A percentile compares a stretch with the other conserved stretches of the same genome.
Evolutionary conservation across 2,329 filamentous ascomycete genomes (phyloP).

Genomic region (Ascochyta lentis): DNA sequence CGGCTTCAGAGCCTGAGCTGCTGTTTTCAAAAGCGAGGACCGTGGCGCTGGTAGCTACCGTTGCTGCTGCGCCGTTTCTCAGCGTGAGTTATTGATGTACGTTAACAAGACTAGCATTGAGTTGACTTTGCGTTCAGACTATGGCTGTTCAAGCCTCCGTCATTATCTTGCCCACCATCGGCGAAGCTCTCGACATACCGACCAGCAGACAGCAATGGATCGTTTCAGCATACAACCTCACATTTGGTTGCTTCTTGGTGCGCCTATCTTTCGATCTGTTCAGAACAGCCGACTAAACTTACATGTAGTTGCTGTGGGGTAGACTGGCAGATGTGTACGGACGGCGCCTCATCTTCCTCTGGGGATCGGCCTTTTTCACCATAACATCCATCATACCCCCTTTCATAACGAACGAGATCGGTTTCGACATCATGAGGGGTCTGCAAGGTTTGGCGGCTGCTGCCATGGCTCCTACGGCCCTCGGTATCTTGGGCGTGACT

Average conservation of each 20-base stretch:
- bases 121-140: conserved; percentile 46
- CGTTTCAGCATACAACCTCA: conserved; percentile 68
- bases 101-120: too few species aligned
- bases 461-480: conserved; percentile 73
- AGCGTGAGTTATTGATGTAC: conserved; percentile 33
- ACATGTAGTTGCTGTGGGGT: conserved; percentile 64
- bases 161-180: conserved; percentile 69
- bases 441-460: conserved; percentile 72
- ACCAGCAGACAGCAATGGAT: conserved; percentile 69
- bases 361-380: conserved; percentile 69
- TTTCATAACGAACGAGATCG: conserved; percentile 71
- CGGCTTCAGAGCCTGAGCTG: conserved; percentile 16
- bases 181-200: conserved; percentile 62
- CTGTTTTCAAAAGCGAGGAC: conserved; percentile 42
- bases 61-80: conserved; percentile 40
- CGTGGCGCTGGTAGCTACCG: conserved; percentile 38
- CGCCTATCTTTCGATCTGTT: neutral
- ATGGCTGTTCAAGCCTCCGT: conserved; percentile 66
- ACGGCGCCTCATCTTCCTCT: conserved; percentile 69
- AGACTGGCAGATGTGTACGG: conserved; percentile 72
- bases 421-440: conserved; percentile 70
- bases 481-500: conserved; percentile 72
- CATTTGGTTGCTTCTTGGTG: conserved; percentile 70
- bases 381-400: conserved; percentile 65
- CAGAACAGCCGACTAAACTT: neutral